phyloP scores from a whole-genome alignment of 768 basidiomycete species.

The Tremella yokohamensis region DNA sequence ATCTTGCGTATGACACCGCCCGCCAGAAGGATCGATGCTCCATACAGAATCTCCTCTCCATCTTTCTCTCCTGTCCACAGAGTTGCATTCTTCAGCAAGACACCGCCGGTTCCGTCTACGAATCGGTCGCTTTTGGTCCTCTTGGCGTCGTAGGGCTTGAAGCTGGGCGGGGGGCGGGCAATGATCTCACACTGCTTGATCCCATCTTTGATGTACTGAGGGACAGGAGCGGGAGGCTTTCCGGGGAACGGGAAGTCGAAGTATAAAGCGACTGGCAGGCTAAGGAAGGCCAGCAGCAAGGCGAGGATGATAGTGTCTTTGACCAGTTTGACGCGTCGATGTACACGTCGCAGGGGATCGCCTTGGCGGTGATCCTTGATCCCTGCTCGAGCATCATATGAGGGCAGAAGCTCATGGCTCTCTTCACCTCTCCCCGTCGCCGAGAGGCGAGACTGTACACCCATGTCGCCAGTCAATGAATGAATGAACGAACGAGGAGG shows the following conservation, averaged over 20 bases:
- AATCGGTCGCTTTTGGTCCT: constrained; percentile 44
- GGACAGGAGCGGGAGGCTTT: constrained; percentile 24
- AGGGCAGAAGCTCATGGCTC: not conserved
- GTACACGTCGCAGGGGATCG: not conserved
- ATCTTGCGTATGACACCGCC: constrained; percentile 63
- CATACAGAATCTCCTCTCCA: constrained; percentile 59
- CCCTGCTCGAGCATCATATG: not conserved
- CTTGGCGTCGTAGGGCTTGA: constrained; percentile 19
- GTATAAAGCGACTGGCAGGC: constrained; percentile 6
- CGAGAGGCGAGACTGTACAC: not conserved
- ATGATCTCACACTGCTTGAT: constrained; percentile 49
- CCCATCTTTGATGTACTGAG: constrained; percentile 34
- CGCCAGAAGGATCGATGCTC: constrained; percentile 63
- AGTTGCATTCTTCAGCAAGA: constrained; percentile 65
- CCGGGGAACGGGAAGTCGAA: constrained; percentile 34
- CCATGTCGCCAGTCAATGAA: not conserved
- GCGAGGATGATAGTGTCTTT: constrained; percentile 8
- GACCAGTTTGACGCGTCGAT: constrained; percentile 2
- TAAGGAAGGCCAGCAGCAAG: constrained; percentile 4
- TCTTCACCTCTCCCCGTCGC: not conserved
- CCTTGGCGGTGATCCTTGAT: not conserved
- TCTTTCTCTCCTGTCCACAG: constrained; percentile 70
- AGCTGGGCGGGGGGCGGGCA: constrained; percentile 29
- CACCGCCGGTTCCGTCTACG: constrained; percentile 56
- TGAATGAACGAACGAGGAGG: not conserved